phyloP scores from a whole-genome alignment of 176 grass and related monocot species.

The Eleusine indica region DNA sequence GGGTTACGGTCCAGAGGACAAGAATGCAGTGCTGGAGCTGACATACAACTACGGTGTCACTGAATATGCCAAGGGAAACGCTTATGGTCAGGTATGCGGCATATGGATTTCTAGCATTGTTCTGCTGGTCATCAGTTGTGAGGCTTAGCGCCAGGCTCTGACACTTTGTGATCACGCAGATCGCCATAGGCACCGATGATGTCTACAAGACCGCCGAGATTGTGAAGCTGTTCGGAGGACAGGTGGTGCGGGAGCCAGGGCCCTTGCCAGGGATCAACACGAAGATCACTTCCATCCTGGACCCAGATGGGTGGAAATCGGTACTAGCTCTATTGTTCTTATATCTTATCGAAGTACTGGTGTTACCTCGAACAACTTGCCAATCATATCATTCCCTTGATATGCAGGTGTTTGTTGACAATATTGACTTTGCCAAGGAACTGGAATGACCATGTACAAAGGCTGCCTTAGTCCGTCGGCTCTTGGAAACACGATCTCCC shows the following conservation, averaged over 20 bases:
- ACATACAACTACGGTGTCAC: constrained; percentile 68
- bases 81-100: constrained; percentile 53
- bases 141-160: not conserved
- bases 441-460: constrained; percentile 43
- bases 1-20: constrained; percentile 74
- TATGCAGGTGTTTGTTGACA: constrained; percentile 78
- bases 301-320: constrained; percentile 91
- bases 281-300: constrained; percentile 78
- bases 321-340: constrained; percentile 25
- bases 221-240: constrained; percentile 60
- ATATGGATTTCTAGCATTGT: not conserved
- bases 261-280: constrained; percentile 71
- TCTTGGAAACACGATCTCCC: not conserved
- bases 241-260: constrained; percentile 68
- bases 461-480: not conserved
- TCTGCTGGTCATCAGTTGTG: too few species aligned
- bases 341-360: not conserved
- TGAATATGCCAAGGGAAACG: constrained; percentile 68
- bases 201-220: constrained; percentile 79
- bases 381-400: not conserved
- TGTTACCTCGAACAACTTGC: not conserved
- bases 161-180: constrained; percentile 32
- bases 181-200: constrained; percentile 80
- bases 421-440: constrained; percentile 75
- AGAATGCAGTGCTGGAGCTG: constrained; percentile 64